phyloP scores from a whole-genome alignment of 140 eudicot species.

The Bidens hawaiensis region DNA sequence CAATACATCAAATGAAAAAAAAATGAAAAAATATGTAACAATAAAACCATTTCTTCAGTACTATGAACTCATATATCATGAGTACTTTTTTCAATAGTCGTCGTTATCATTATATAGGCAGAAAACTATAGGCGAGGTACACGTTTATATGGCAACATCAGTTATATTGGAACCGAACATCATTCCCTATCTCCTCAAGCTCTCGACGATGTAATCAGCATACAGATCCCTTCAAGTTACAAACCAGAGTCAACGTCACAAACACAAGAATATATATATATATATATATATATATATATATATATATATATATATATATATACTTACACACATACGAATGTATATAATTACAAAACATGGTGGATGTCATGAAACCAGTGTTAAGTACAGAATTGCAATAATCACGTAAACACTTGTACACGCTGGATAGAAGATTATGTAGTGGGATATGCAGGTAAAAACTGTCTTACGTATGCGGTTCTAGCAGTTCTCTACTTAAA shows the following conservation, averaged over 20 bases:
- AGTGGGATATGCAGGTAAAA: neutral
- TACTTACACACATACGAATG: neutral
- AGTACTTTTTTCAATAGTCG: neutral
- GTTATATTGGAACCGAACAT: conserved; percentile 10
- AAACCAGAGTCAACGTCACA: conserved; percentile 9
- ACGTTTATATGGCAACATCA: neutral
- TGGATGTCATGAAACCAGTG: neutral
- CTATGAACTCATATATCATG: conserved; percentile 14
- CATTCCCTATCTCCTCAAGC: conserved; percentile 52
- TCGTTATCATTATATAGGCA: conserved; percentile 20
- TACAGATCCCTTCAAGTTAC: conserved; percentile 54
- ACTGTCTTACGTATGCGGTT: too few relatives aligned
- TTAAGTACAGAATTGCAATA: neutral
- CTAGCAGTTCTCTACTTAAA: neutral
- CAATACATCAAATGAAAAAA: conserved; percentile 21
- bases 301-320: too few relatives aligned
- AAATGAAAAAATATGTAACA: conserved; percentile 25
- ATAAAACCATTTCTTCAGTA: conserved; percentile 19
- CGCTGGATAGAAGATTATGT: neutral
- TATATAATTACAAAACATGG: neutral
- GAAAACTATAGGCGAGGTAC: conserved; percentile 18
- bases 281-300: too few relatives aligned
- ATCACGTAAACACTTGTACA: neutral
- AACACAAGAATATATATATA: neutral
- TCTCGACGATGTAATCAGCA: conserved; percentile 70